phyloP scores from a whole-genome alignment of 192 early-diverging fungal genomes.

The Diversispora epigaea region DNA sequence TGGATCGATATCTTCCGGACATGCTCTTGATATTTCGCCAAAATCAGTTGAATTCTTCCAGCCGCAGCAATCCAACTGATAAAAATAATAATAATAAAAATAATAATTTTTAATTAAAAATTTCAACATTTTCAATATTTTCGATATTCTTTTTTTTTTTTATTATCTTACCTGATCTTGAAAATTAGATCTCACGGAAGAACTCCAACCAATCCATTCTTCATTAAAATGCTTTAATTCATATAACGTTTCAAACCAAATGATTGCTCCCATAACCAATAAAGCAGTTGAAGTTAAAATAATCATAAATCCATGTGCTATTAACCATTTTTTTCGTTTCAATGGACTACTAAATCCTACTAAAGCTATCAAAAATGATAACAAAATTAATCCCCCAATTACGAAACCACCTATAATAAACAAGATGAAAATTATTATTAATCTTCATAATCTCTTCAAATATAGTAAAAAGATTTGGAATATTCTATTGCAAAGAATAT shows the following conservation, averaged over 20 bases:
- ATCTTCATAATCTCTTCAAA: background rate
- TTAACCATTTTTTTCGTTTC: slow-evolving; percentile 17
- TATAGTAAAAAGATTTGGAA: background rate
- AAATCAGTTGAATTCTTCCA: slow-evolving; percentile 8
- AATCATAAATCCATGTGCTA: slow-evolving; percentile 4
- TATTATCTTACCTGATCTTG: slow-evolving; percentile 38
- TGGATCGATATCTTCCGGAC: background rate
- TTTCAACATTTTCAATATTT: background rate
- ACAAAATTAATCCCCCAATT: background rate
- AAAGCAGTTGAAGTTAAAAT: slow-evolving; percentile 29
- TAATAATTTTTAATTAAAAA: slow-evolving; percentile 11
- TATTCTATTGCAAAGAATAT: no score
- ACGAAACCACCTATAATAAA: background rate
- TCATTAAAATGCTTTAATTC: slow-evolving; percentile 35
- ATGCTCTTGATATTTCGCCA: slow-evolving; percentile 28
- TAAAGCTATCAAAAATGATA: slow-evolving; percentile 10
- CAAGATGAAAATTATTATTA: background rate
- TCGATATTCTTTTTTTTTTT: background rate
- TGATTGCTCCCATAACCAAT: slow-evolving; percentile 37
- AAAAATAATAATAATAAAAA: slow-evolving; percentile 8
- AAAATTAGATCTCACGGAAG: slow-evolving; percentile 30
- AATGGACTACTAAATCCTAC: background rate
- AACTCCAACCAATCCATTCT: slow-evolving; percentile 34
- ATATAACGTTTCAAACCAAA: slow-evolving; percentile 47
- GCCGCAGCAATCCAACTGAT: slow-evolving; percentile 42